A percentile compares a stretch with the other conserved stretches of the same genome.
Evolutionary conservation across 345 rosid genomes (phyloP).

Genomic region (Murraya paniculata): DNA sequence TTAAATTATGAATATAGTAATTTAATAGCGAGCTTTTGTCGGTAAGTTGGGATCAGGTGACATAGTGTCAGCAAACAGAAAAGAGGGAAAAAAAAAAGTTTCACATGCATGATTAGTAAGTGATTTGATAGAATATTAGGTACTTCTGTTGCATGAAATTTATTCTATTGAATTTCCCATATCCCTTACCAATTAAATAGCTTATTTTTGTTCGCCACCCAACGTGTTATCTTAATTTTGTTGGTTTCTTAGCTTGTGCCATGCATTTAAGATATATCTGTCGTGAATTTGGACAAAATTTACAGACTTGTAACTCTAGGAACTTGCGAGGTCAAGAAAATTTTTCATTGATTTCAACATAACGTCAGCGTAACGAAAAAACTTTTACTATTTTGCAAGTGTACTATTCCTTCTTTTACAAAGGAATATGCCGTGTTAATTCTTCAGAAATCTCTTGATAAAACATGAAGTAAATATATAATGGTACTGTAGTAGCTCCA

Average conservation of each 20-base stretch:
- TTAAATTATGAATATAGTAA: conserved; percentile 6
- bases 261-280: background rate
- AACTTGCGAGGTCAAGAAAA: background rate
- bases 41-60: conserved; percentile 41
- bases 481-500: no score
- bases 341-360: background rate
- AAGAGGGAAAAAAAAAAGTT: background rate
- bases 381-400: no score
- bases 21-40: conserved; percentile 22
- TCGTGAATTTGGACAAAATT: background rate
- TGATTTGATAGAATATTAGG: conserved; percentile 27
- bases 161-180: no score
- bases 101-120: conserved; percentile 13
- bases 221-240: no score
- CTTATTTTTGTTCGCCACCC: no score
- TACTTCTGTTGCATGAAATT: background rate
- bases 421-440: background rate
- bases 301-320: background rate
- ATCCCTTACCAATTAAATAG: no score
- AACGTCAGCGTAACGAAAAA: background rate
- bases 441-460: background rate
- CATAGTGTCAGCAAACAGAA: conserved; percentile 20
- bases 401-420: no score
- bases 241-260: no score
- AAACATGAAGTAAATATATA: background rate